phyloP scores from a whole-genome alignment of 2,329 filamentous ascomycete genomes.

The Shiraia sp. region DNA sequence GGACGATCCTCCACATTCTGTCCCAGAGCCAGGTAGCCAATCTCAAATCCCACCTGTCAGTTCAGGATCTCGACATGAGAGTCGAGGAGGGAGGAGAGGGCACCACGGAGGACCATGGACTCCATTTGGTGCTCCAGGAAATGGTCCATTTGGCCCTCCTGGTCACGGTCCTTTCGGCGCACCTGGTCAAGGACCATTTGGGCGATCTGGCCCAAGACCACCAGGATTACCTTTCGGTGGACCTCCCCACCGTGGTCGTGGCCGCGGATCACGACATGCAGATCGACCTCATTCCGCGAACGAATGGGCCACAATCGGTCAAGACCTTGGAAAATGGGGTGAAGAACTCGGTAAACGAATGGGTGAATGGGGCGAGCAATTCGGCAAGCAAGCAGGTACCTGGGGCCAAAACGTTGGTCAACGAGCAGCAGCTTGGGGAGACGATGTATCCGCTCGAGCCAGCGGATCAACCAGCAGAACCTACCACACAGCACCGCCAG shows the following conservation, averaged over 20 bases:
- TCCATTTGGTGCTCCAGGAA: slow-evolving; percentile 16
- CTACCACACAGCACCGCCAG: background rate
- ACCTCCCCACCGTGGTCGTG: slow-evolving; percentile 1
- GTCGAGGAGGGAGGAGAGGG: background rate
- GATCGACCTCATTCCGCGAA: slow-evolving; percentile 8
- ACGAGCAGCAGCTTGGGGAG: slow-evolving; percentile 15
- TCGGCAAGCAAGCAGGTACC: slow-evolving; percentile 29
- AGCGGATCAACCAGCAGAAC: slow-evolving; percentile 5
- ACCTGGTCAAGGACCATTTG: slow-evolving; percentile 6
- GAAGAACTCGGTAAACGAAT: slow-evolving; percentile 38
- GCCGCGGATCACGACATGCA: background rate
- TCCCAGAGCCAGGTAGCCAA: slow-evolving; percentile 13
- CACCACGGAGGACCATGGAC: slow-evolving; percentile 12
- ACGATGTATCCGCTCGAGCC: slow-evolving; percentile 11
- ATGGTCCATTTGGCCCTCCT: slow-evolving; percentile 12
- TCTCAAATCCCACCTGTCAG: background rate
- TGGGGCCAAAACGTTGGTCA: slow-evolving; percentile 24
- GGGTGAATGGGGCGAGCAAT: slow-evolving; percentile 34
- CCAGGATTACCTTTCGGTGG: slow-evolving; percentile 7
- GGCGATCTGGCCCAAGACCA: slow-evolving; percentile 3
- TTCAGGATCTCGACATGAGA: background rate
- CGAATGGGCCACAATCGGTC: slow-evolving; percentile 17
- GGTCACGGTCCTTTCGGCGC: slow-evolving; percentile 10
- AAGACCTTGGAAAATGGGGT: slow-evolving; percentile 32
- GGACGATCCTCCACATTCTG: slow-evolving; percentile 32